These are phyloP conservation scores for Pleodorina starrii DNA, from an alignment of 139 green algal genomes.

Conservation along the genomic window DNA sequence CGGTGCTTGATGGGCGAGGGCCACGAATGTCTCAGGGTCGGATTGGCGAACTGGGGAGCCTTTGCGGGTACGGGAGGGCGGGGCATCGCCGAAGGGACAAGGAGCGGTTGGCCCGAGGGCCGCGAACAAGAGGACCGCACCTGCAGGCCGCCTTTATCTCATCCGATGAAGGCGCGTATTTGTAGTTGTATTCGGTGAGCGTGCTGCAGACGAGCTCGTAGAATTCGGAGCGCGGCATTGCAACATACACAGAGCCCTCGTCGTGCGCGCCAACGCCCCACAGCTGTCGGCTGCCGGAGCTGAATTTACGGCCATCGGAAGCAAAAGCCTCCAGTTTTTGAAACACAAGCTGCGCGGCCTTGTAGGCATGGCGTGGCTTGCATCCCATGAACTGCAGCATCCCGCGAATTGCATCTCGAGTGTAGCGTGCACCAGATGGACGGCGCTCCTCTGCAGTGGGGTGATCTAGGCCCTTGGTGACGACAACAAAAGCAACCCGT, in stretches of 20 bases:
- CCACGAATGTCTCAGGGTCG: too few relatives aligned
- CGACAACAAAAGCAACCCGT: constrained; percentile 21
- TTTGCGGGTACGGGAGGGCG: neutral
- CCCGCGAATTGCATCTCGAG: constrained; percentile 70
- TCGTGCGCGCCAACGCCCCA: constrained; percentile 5
- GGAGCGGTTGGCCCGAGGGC: neutral
- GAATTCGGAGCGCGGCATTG: constrained; percentile 62
- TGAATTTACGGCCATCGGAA: constrained; percentile 19
- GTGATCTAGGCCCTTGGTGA: constrained; percentile 46
- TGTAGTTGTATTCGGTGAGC: constrained; percentile 65
- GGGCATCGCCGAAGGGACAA: neutral
- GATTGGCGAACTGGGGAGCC: too few relatives aligned
- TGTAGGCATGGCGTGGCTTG: constrained; percentile 84
- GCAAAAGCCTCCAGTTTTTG: constrained; percentile 36
- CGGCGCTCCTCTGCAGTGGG: constrained; percentile 1
- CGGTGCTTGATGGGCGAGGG: too few relatives aligned
- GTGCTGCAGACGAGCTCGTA: constrained; percentile 58
- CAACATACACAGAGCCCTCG: constrained; percentile 28
- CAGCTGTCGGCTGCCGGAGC: neutral
- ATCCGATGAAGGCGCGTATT: constrained; percentile 55
- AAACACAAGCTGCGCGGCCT: constrained; percentile 52
- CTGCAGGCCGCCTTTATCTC: constrained; percentile 69
- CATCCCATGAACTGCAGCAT: constrained; percentile 85
- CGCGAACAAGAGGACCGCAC: too few relatives aligned
- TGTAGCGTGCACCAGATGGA: constrained; percentile 75